A percentile compares a stretch with the other conserved stretches of the same genome.
These are phyloP conservation scores for Oldenlandia corymbosa DNA, from an alignment of 257 asterid genomes.

Conservation along the genomic window DNA sequence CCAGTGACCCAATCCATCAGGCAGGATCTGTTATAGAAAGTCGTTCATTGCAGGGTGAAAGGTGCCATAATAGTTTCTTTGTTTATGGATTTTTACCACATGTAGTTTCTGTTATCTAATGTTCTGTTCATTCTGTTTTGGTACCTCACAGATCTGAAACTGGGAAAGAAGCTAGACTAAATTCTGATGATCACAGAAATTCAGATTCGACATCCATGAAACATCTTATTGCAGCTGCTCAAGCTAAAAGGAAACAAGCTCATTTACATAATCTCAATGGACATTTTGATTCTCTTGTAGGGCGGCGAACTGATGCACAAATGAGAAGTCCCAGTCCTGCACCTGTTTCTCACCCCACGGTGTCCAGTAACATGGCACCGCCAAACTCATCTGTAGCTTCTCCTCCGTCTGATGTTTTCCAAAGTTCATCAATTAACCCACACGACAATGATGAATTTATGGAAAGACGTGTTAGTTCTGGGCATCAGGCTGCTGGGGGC, in stretches of 20 bases:
- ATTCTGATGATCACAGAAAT: conserved; percentile 36
- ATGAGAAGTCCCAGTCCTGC: conserved; percentile 45
- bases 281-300: conserved; percentile 31
- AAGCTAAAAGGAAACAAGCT: conserved; percentile 74
- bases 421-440: conserved; percentile 40
- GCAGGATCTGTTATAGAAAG: conserved; percentile 40
- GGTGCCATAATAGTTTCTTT: conserved; percentile 37
- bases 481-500: conserved; percentile 56
- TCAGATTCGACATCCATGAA: conserved; percentile 68
- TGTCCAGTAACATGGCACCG: conserved; percentile 40
- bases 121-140: conserved; percentile 27
- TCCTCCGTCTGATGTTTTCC: conserved; percentile 54
- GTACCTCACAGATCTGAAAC: conserved; percentile 51
- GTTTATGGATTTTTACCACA: background rate
- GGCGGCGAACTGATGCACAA: conserved; percentile 40
- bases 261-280: conserved; percentile 43
- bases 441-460: conserved; percentile 54
- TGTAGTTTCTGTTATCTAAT: conserved; percentile 13
- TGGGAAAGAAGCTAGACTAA: conserved; percentile 38
- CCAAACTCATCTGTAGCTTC: conserved; percentile 31
- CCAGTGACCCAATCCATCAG: conserved; percentile 33
- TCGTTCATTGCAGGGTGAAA: conserved; percentile 39
- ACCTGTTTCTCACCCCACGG: conserved; percentile 41
- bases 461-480: conserved; percentile 67
- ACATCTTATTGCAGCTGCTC: conserved; percentile 93